These are phyloP conservation scores for Buddleja alternifolia DNA, from an alignment of 257 asterid genomes.

Conservation along the genomic window DNA sequence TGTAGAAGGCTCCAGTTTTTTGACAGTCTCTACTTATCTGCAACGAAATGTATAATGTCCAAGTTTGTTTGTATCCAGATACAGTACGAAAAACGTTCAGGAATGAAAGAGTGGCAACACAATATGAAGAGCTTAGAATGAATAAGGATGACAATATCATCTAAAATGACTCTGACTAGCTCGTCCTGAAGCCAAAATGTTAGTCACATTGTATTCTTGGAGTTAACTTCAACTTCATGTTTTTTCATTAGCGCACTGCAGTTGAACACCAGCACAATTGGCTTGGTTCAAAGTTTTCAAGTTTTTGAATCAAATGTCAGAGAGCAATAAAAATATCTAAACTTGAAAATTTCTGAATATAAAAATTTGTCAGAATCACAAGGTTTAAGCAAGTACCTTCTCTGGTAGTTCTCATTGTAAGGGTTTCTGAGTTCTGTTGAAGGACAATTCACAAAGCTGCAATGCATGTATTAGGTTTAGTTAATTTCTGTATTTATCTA, in stretches of 20 bases:
- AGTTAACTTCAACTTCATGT: too few relatives aligned
- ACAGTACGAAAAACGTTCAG: not conserved
- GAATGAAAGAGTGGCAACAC: not conserved
- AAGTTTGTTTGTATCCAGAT: not conserved
- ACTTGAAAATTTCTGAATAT: constrained; percentile 7
- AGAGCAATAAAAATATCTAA: not conserved
- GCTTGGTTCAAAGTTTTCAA: too few relatives aligned
- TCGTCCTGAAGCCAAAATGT: not conserved
- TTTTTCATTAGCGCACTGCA: too few relatives aligned
- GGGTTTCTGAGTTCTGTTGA: constrained; percentile 91
- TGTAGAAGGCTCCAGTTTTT: constrained; percentile 80
- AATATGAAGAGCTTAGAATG: not conserved
- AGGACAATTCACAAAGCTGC: constrained; percentile 95
- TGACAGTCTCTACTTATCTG: constrained; percentile 99
- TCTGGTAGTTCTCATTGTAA: constrained; percentile 84
- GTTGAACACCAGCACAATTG: too few relatives aligned
- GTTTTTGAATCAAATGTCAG: too few relatives aligned
- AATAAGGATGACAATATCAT: not conserved
- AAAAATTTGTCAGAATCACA: constrained; percentile 19
- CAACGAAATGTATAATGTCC: constrained; percentile 32
- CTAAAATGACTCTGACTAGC: not conserved
- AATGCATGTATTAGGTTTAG: constrained; percentile 28
- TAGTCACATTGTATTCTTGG: too few relatives aligned
- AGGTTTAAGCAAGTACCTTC: constrained; percentile 57
- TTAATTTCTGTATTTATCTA: constrained; percentile 18